These are phyloP conservation scores for Luffa acutangula DNA, from an alignment of 306 rosid species.

Conservation along the genomic window DNA sequence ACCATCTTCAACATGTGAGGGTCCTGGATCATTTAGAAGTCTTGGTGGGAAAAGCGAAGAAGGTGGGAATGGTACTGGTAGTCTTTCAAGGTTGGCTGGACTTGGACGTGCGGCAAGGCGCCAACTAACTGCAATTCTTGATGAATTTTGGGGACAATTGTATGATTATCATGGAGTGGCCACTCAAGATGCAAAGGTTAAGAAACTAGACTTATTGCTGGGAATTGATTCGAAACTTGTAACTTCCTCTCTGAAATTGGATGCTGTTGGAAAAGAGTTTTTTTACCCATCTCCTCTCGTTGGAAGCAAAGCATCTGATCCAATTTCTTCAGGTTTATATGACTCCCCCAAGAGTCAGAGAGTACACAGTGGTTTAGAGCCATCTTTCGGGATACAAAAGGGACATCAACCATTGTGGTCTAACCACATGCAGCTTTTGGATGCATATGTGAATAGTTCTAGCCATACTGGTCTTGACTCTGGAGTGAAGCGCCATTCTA, in stretches of 20 bases:
- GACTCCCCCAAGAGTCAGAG: slow-evolving; percentile 48
- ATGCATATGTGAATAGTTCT: slow-evolving; percentile 42
- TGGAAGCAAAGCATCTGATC: slow-evolving; percentile 47
- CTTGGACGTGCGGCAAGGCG: slow-evolving; percentile 95
- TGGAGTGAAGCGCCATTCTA: slow-evolving; percentile 53
- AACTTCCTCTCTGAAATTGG: slow-evolving; percentile 35
- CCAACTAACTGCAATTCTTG: slow-evolving; percentile 63
- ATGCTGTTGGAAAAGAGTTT: slow-evolving; percentile 39
- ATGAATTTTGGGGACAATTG: slow-evolving; percentile 87
- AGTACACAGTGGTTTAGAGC: slow-evolving; percentile 45
- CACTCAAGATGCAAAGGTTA: slow-evolving; percentile 56
- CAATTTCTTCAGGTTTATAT: slow-evolving; percentile 31
- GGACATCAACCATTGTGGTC: slow-evolving; percentile 44
- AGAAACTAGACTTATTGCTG: slow-evolving; percentile 47
- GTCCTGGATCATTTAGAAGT: slow-evolving; percentile 83
- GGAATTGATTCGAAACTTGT: slow-evolving; percentile 42
- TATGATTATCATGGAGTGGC: slow-evolving; percentile 67
- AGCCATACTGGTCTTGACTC: slow-evolving; percentile 27
- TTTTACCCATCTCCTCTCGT: slow-evolving; percentile 21
- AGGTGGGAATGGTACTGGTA: slow-evolving; percentile 73
- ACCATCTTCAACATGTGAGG: slow-evolving; percentile 53
- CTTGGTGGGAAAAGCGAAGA: slow-evolving; percentile 86
- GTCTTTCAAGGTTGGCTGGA: slow-evolving; percentile 90
- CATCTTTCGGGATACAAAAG: slow-evolving; percentile 43
- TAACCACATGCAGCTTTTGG: slow-evolving; percentile 35